Evolutionary conservation across 306 rosid species (phyloP).

Genomic region (Ochetophila trinervis): DNA sequence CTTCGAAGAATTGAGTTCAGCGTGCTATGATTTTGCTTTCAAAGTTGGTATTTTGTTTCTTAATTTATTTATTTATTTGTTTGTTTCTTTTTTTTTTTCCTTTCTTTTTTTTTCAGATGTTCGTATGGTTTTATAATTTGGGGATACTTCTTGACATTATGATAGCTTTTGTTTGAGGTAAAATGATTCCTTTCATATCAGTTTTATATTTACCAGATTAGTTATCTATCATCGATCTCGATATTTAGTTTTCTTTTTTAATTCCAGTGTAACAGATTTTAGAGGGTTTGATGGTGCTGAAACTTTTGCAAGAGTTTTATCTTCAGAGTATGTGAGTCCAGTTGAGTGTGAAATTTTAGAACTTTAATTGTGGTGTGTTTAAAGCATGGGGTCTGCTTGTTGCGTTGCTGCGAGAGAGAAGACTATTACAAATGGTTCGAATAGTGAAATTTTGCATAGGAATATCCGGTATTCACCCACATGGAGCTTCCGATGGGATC

Average conservation of each 20-base stretch:
- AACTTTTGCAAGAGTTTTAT: constrained; percentile 16
- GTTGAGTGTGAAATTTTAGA: constrained; percentile 12
- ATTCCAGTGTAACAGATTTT: constrained; percentile 16
- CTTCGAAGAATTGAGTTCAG: background rate
- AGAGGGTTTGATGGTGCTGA: constrained; percentile 16
- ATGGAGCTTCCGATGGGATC: constrained; percentile 71
- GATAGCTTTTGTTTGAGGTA: background rate
- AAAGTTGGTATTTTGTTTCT: background rate
- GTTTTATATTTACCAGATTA: background rate
- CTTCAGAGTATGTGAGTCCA: constrained; percentile 22
- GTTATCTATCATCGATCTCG: background rate
- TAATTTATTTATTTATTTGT: background rate
- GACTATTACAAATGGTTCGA: constrained; percentile 44
- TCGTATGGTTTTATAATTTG: background rate
- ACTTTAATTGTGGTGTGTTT: constrained; percentile 3
- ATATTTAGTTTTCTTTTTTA: background rate
- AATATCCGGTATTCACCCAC: constrained; percentile 51
- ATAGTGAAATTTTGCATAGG: constrained; percentile 41
- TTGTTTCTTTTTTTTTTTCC: background rate
- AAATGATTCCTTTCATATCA: background rate
- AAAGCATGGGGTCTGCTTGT: constrained; percentile 56
- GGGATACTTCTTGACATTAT: background rate
- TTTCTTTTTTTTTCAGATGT: background rate
- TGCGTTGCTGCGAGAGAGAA: constrained; percentile 59
- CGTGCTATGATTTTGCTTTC: background rate